Conservation (phyloP, 352 stramenopile genomes). For the Globisporangium sylvaticum region DNA sequence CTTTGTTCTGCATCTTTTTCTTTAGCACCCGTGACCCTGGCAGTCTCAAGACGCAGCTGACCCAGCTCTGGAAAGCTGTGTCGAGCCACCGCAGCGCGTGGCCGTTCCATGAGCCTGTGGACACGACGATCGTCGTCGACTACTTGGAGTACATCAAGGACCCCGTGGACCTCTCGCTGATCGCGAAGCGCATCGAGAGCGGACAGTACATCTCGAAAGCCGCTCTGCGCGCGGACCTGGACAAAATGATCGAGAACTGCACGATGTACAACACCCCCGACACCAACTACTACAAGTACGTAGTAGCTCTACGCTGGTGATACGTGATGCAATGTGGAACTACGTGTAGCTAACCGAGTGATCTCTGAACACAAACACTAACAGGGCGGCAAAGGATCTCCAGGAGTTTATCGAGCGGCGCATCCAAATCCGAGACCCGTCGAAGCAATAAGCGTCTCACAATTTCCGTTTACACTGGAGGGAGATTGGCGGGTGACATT, state of each 20-base stretch:
- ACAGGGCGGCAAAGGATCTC: slow-evolving; percentile 75
- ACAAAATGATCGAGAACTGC: slow-evolving; percentile 97
- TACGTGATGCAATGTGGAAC: not conserved
- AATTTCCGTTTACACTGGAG: not conserved
- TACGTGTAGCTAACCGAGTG: not conserved
- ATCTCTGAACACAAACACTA: not conserved
- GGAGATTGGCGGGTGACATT: not conserved
- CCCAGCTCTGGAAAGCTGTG: slow-evolving; percentile 87
- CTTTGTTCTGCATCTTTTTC: not conserved
- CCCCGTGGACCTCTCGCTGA: slow-evolving; percentile 88
- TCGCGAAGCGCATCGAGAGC: slow-evolving; percentile 80
- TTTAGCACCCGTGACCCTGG: slow-evolving; percentile 68
- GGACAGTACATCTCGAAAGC: slow-evolving; percentile 90
- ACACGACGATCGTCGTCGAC: slow-evolving; percentile 93
- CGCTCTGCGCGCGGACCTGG: slow-evolving; percentile 92
- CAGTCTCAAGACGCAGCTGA: slow-evolving; percentile 83
- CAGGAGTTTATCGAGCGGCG: slow-evolving; percentile 70
- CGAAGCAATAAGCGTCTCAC: not conserved
- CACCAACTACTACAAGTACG: slow-evolving; percentile 96
- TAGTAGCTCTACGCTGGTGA: slow-evolving; percentile 9
- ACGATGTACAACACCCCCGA: slow-evolving; percentile 95
- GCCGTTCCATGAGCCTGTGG: slow-evolving; percentile 97
- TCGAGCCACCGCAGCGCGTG: slow-evolving; percentile 94
- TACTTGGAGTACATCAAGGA: slow-evolving; percentile 97
- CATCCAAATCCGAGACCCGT: slow-evolving; percentile 47